Conservation (phyloP, 2,329 filamentous ascomycete species). For the Ophiobolus disseminans region DNA sequence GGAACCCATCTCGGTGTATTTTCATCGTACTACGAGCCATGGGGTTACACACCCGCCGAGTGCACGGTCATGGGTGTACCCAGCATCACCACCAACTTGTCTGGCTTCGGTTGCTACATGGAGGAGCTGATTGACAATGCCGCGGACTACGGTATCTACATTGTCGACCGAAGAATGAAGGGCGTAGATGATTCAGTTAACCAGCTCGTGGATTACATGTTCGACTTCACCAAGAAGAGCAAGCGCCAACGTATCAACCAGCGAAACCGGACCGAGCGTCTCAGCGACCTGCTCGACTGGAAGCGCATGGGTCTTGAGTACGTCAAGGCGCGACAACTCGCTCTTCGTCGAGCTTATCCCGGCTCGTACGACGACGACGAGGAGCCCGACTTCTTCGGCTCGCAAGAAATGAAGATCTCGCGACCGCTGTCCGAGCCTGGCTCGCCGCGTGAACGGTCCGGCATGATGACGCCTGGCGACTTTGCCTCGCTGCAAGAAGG, state of each 20-base stretch:
- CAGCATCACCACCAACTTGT: slow-evolving; percentile 96
- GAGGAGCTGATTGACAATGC: slow-evolving; percentile 98
- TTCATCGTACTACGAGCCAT: slow-evolving; percentile 97
- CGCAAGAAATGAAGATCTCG: slow-evolving; percentile 93
- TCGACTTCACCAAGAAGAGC: slow-evolving; percentile 91
- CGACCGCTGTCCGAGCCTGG: slow-evolving; percentile 93
- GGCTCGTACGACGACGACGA: slow-evolving; percentile 78
- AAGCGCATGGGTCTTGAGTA: slow-evolving; percentile 99
- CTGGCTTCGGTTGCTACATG: slow-evolving; percentile 99
- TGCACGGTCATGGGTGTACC: slow-evolving; percentile 99
- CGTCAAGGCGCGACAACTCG: slow-evolving; percentile 93
- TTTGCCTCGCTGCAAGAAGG: slow-evolving; percentile 97
- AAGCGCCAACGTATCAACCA: slow-evolving; percentile 98
- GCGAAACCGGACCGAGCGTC: slow-evolving; percentile 91
- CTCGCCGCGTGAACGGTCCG: slow-evolving; percentile 85
- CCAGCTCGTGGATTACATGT: slow-evolving; percentile 91
- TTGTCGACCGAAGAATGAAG: slow-evolving; percentile 94
- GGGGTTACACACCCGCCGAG: slow-evolving; percentile 98
- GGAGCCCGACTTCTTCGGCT: slow-evolving; percentile 88
- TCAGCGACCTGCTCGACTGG: slow-evolving; percentile 97
- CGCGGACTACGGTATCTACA: slow-evolving; percentile 97
- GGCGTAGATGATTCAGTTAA: slow-evolving; percentile 97
- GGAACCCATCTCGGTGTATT: slow-evolving; percentile 96
- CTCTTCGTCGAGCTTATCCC: slow-evolving; percentile 89
- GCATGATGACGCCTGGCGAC: slow-evolving; percentile 99